Evolutionary conservation across 2,329 filamentous ascomycete species (phyloP).

Genomic region (Coniochaeta pulveracea): DNA sequence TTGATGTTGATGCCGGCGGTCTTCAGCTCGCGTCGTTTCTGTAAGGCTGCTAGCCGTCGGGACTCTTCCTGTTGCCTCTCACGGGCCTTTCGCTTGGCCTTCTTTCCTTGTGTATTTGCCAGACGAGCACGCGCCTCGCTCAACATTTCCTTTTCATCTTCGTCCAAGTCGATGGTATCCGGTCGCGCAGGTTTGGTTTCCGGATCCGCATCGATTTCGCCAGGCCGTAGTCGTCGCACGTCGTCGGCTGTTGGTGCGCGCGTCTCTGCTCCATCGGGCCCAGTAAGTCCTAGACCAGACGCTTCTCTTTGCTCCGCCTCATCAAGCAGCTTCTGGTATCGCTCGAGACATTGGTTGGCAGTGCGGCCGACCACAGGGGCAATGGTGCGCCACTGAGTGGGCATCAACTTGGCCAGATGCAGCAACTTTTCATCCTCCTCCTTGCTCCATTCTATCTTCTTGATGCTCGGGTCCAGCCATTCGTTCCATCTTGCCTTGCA

Average conservation of each 20-base stretch:
- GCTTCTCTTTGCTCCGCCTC: constrained; percentile 86
- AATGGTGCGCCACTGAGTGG: constrained; percentile 98
- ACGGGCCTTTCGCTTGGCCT: constrained; percentile 93
- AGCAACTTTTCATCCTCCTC: constrained; percentile 97
- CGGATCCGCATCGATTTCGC: constrained; percentile 93
- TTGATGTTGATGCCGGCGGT: constrained; percentile 98
- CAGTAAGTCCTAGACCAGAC: constrained; percentile 69
- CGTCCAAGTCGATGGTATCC: constrained; percentile 95
- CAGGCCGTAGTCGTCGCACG: constrained; percentile 76
- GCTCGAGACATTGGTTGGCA: constrained; percentile 91
- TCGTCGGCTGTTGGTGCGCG: constrained; percentile 86
- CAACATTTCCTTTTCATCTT: constrained; percentile 99
- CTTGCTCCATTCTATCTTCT: constrained; percentile 98
- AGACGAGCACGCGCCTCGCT: constrained; percentile 93
- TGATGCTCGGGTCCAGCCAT: constrained; percentile 96
- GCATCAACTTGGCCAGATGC: constrained; percentile 96
- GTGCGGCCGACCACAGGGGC: constrained; percentile 93
- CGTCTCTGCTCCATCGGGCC: constrained; percentile 77
- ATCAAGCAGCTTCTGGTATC: constrained; percentile 92
- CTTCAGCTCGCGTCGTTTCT: constrained; percentile 94
- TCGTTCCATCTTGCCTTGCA: constrained; percentile 98
- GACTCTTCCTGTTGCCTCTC: constrained; percentile 95
- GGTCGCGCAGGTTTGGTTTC: constrained; percentile 92
- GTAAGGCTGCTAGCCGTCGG: constrained; percentile 74
- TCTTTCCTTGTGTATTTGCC: constrained; percentile 97